Evolutionary conservation across 192 early-diverging fungal genomes (phyloP), one percentile per base, ranked within the genome.

Genomic region (Coemansia sp.): DNA sequence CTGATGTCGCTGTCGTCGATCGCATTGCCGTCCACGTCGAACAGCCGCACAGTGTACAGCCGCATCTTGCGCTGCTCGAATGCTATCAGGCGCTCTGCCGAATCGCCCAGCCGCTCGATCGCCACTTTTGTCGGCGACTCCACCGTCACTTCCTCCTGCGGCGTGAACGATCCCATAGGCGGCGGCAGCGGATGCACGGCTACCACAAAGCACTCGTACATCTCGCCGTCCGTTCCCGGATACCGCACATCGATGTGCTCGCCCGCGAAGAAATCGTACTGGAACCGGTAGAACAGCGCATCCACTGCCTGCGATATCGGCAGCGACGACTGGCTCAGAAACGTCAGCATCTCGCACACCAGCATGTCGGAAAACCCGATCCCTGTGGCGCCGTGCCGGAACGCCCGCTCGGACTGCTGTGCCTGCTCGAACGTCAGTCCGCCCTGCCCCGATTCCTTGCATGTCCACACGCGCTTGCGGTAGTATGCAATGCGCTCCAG

Each of bases 351-450:
- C 28, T 69, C 66, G 57, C 69, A 70, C 15, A 75, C 34, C 2
- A 84, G 61, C 60, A 25, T 79, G 74, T 76, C 87, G 84, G 93
- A 88, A 62, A 90, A 93, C 55, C 94, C 92, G 28, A 91, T 84
- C 23, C 89, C 87, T 36, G 87, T 83, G 1, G 86, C 70, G 40
- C 77, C 69, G 15, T 86, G 83, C 47, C 81, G 79, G 44, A 87
- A 86, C 13, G 84, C 83, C 10, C 82, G 75, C 64, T 97, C 95
- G 14, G 85, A 89, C 36, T 86, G 70, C 20, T 90, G 68, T 0
- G 95, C 95, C 61, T 94, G 86, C 59, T 87, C 84, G 59, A 88
- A 97, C 0, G 90, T 94, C 50, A 97, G 71, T 40, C 85, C 74
- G 22, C 74, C 68, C 62, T 87, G 89, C 1, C 93, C 91, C 2